Percentiles rank a stretch among this genome's conserved stretches.
Conservation (phyloP, 208 protist species). For the Lotmaria passim region DNA sequence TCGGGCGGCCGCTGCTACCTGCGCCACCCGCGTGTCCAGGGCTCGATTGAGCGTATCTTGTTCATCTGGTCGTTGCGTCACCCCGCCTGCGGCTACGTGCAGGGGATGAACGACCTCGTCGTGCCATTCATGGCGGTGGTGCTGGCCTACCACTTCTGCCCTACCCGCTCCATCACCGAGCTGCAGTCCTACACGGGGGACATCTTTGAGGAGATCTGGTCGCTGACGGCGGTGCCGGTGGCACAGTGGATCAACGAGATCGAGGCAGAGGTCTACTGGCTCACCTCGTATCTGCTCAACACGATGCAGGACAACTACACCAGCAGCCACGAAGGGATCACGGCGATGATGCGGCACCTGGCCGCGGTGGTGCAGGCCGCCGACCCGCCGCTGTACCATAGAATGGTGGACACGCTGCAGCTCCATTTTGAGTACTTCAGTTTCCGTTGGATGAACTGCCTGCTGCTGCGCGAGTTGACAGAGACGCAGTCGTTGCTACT, state of each 20-base stretch:
- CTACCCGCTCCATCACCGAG: slow-evolving; percentile 52
- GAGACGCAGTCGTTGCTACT: slow-evolving; percentile 78
- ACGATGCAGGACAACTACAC: slow-evolving; percentile 92
- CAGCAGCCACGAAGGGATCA: slow-evolving; percentile 87
- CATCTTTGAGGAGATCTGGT: slow-evolving; percentile 45
- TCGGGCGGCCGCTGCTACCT: slow-evolving; percentile 70
- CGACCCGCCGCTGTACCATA: slow-evolving; percentile 59
- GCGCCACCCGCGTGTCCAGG: slow-evolving; percentile 65
- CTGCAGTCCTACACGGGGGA: slow-evolving; percentile 44
- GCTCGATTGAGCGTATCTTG: slow-evolving; percentile 87
- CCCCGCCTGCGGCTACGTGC: slow-evolving; percentile 94
- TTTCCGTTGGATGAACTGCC: slow-evolving; percentile 94
- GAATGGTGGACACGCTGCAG: slow-evolving; percentile 56
- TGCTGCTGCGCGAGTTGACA: slow-evolving; percentile 90
- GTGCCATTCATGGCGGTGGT: slow-evolving; percentile 92
- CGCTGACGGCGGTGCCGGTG: slow-evolving; percentile 38
- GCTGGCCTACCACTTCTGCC: slow-evolving; percentile 57
- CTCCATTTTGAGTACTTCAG: slow-evolving; percentile 84
- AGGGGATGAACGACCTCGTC: slow-evolving; percentile 95
- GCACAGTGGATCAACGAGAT: slow-evolving; percentile 66
- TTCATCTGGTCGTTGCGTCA: slow-evolving; percentile 94
- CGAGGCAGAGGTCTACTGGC: slow-evolving; percentile 94
- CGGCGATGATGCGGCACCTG: slow-evolving; percentile 87
- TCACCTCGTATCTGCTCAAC: slow-evolving; percentile 84
- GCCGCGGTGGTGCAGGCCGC: slow-evolving; percentile 68